These are phyloP conservation scores for Pharnaceum exiguum DNA, from an alignment of 148 eudicot genomes.

Conservation along the genomic window DNA sequence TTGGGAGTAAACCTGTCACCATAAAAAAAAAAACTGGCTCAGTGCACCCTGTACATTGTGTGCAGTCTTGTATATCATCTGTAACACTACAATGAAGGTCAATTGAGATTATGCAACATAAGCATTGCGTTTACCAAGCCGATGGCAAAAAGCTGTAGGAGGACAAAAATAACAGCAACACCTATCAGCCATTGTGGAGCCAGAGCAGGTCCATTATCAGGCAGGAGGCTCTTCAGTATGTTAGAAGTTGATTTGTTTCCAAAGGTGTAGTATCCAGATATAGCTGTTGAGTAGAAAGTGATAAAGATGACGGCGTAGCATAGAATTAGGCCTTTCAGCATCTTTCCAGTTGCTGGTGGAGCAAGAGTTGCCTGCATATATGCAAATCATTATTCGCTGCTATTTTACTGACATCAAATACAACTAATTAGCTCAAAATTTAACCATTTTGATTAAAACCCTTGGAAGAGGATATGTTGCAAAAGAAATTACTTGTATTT, in stretches of 20 bases:
- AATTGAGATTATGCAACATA: not conserved
- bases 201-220: conserved; percentile 69
- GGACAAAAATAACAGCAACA: conserved; percentile 65
- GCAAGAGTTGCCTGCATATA: conserved; percentile 81
- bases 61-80: no score
- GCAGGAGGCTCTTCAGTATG: conserved; percentile 73
- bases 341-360: conserved; percentile 93
- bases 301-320: conserved; percentile 76
- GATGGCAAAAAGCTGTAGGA: conserved; percentile 94
- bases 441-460: not conserved
- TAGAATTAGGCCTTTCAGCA: conserved; percentile 80
- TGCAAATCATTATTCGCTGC: not conserved
- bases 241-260: conserved; percentile 73
- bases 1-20: conserved; percentile 82
- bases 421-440: not conserved
- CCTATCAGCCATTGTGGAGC: conserved; percentile 76
- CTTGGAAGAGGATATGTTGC: not conserved
- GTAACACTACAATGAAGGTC: not conserved
- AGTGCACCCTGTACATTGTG: no score
- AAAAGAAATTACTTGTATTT: conserved; percentile 63
- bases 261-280: conserved; percentile 81
- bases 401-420: no score
- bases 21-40: not conserved
- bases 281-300: conserved; percentile 83
- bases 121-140: conserved; percentile 55